Evolutionary conservation across 257 asterid species (phyloP).

Genomic region (Solanum peruvianum): DNA sequence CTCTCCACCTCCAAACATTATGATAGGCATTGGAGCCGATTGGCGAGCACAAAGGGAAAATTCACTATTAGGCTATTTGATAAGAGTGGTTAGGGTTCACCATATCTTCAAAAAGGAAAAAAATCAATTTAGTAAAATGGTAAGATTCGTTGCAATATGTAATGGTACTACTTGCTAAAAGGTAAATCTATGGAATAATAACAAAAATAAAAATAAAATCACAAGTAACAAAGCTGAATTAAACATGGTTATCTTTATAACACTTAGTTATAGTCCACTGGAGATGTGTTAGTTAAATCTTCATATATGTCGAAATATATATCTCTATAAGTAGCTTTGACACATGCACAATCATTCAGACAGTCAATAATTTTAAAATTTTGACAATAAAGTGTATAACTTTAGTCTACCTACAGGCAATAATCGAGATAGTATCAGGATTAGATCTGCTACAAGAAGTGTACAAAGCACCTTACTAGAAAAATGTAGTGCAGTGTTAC

Average conservation of each 20-base stretch:
- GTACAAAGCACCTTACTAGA: background rate
- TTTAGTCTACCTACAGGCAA: background rate
- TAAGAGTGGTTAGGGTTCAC: background rate
- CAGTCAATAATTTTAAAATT: background rate
- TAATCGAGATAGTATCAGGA: background rate
- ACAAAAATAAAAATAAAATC: background rate
- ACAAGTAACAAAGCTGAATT: background rate
- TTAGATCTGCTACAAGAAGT: background rate
- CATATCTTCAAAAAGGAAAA: background rate
- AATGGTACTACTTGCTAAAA: background rate
- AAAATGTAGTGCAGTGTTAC: background rate
- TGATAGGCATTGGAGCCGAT: background rate
- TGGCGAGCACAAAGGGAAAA: background rate
- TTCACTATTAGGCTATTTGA: background rate
- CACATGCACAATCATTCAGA: background rate
- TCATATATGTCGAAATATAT: background rate
- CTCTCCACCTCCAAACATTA: background rate
- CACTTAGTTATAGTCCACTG: background rate
- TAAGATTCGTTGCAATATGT: background rate
- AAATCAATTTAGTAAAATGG: background rate
- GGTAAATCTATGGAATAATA: background rate
- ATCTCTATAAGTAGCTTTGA: background rate
- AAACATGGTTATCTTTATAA: background rate
- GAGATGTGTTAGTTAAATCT: background rate
- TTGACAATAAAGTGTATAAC: background rate